phyloP scores from a whole-genome alignment of 1,284 basidiomycete genomes.

The Heterobasidion occidentale region DNA sequence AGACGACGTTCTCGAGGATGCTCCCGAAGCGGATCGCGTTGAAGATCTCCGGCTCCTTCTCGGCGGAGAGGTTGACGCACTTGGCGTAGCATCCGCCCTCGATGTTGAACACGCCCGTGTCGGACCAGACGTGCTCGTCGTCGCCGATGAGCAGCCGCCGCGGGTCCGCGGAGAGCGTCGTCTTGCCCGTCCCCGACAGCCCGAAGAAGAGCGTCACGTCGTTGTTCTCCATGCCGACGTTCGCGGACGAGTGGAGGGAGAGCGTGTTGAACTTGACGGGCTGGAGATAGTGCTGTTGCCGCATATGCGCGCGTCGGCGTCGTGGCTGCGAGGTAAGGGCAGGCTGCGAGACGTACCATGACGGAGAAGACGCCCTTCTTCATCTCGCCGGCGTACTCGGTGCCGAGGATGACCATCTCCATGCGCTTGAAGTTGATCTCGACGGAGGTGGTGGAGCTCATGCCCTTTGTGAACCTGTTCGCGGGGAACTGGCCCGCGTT shows the following conservation, averaged over 20 bases:
- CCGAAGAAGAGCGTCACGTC: constrained; percentile 99
- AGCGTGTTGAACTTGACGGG: constrained; percentile 98
- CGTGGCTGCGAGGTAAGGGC: no score
- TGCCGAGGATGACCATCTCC: constrained; percentile 99
- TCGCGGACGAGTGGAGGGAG: constrained; percentile 98
- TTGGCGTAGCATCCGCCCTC: constrained; percentile 99
- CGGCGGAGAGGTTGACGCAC: constrained; percentile 91
- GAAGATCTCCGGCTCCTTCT: constrained; percentile 98
- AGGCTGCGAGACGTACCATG: constrained; percentile 83
- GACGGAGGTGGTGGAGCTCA: constrained; percentile 98
- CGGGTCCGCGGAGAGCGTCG: constrained; percentile 92
- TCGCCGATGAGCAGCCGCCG: constrained; percentile 89
- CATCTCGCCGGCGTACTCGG: constrained; percentile 99
- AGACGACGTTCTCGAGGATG: constrained; percentile 99
- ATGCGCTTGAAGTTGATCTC: constrained; percentile 99
- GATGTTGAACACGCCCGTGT: constrained; percentile 98
- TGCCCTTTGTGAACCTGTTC: constrained; percentile 99
- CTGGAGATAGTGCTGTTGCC: constrained; percentile 85
- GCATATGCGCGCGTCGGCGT: not conserved
- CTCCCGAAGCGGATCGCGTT: constrained; percentile 93
- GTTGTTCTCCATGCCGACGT: constrained; percentile 83
- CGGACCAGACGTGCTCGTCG: constrained; percentile 98
- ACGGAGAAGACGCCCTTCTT: constrained; percentile 99
- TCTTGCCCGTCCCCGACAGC: constrained; percentile 98
- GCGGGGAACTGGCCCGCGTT: constrained; percentile 99